phyloP scores from a whole-genome alignment of 495 filamentous ascomycete species.

The Articulospora tetracladia region DNA sequence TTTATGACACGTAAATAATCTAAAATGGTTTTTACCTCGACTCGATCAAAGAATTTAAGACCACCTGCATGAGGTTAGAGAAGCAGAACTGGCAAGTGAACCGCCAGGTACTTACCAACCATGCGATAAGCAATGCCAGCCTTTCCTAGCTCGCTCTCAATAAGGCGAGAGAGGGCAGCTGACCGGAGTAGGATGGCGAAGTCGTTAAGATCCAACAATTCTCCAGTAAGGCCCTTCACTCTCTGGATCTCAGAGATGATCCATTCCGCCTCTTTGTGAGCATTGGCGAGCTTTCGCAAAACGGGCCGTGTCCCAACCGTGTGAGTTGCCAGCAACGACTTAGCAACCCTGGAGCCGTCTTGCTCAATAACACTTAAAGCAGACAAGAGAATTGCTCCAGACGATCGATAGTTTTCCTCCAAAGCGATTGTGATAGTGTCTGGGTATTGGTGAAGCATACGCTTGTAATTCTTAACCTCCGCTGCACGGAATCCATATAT shows the following conservation, averaged over 20 bases:
- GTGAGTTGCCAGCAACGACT: conserved; percentile 77
- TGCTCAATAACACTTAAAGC: conserved; percentile 91
- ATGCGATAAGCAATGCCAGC: conserved; percentile 88
- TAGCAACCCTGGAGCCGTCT: conserved; percentile 74
- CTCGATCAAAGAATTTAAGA: conserved; percentile 84
- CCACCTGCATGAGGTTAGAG: conserved; percentile 43
- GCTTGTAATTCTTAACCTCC: conserved; percentile 83
- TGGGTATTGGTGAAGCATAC: conserved; percentile 71
- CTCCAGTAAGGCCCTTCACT: conserved; percentile 63
- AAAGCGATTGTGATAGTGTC: conserved; percentile 78
- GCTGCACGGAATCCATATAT: conserved; percentile 99
- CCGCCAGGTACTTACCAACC: conserved; percentile 56
- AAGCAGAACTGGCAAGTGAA: neutral
- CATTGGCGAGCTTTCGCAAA: conserved; percentile 70
- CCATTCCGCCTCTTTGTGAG: conserved; percentile 79
- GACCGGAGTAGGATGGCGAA: conserved; percentile 85
- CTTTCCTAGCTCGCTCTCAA: conserved; percentile 81
- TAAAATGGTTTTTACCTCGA: conserved; percentile 83
- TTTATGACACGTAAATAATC: conserved; percentile 87
- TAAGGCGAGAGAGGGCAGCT: conserved; percentile 74
- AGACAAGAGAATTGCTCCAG: conserved; percentile 76
- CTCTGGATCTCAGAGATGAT: conserved; percentile 83
- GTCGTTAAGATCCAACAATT: conserved; percentile 69
- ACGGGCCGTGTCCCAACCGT: conserved; percentile 78
- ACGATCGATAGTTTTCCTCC: conserved; percentile 96